A percentile compares a stretch with the other conserved stretches of the same genome.
Conservation (phyloP, 2,329 filamentous ascomycete species). For the Diplodia sapinea region DNA sequence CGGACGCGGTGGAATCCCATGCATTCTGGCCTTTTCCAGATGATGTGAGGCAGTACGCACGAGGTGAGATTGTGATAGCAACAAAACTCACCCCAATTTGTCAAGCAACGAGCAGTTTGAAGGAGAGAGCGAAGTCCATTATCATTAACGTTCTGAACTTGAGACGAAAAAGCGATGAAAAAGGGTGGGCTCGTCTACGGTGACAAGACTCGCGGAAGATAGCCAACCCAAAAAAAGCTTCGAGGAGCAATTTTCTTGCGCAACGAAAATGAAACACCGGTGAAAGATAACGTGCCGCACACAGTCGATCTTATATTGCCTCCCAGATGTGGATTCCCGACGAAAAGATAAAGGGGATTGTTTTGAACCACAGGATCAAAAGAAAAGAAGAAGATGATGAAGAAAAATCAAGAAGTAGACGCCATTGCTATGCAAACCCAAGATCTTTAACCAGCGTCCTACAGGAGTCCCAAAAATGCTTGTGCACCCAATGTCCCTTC, state of each 20-base stretch:
- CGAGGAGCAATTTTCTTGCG: background rate
- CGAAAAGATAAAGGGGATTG: background rate
- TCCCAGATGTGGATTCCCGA: background rate
- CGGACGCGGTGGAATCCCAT: too few relatives aligned
- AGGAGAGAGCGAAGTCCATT: background rate
- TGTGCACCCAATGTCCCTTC: background rate
- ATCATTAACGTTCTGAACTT: background rate
- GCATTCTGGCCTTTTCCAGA: too few relatives aligned
- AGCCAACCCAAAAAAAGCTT: background rate
- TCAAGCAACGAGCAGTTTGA: background rate
- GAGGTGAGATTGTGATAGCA: too few relatives aligned
- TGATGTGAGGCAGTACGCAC: too few relatives aligned
- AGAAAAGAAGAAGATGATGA: background rate
- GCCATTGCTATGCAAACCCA: conserved; percentile 22
- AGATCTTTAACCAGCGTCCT: conserved; percentile 6
- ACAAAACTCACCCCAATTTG: too few relatives aligned
- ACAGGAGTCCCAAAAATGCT: background rate
- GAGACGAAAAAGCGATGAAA: background rate
- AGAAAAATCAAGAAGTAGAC: background rate
- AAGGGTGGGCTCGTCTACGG: background rate
- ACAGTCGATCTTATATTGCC: background rate
- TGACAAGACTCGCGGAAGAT: background rate
- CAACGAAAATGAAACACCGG: background rate
- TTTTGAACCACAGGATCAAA: background rate
- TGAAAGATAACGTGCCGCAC: background rate